A percentile compares a stretch with the other conserved stretches of the same genome.
phyloP scores from a whole-genome alignment of 2,329 filamentous ascomycete genomes.

The Tolypocladium nubicola region DNA sequence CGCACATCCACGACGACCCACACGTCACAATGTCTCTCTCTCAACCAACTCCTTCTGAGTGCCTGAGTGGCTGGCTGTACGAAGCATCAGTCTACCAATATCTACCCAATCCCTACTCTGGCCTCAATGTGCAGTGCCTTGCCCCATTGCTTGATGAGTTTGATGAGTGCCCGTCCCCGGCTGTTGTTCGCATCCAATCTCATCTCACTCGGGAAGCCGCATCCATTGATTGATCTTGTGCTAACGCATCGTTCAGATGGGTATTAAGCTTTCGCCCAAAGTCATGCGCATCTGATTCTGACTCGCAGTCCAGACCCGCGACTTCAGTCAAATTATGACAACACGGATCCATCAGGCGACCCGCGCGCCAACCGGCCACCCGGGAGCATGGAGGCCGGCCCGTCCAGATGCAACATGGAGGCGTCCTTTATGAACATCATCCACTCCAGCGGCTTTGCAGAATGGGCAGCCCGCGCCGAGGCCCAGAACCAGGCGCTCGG shows the following conservation, averaged over 20 bases:
- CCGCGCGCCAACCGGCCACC: not conserved
- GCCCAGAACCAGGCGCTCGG: constrained; percentile 1
- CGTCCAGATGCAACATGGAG: constrained; percentile 6
- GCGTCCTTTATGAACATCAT: constrained; percentile 5
- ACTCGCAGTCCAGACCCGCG: not conserved
- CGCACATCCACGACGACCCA: not conserved
- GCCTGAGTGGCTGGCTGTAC: not conserved
- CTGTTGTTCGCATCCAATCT: no score
- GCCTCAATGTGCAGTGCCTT: no score
- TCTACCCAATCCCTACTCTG: no score
- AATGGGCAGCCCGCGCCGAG: constrained; percentile 7
- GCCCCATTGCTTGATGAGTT: not conserved
- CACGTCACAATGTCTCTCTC: not conserved
- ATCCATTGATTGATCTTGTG: not conserved
- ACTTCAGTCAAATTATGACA: not conserved
- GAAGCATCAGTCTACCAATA: not conserved
- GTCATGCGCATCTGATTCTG: not conserved
- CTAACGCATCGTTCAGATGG: not conserved
- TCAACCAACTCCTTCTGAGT: not conserved
- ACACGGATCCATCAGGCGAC: not conserved
- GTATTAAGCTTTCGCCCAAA: not conserved
- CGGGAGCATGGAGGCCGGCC: constrained; percentile 4
- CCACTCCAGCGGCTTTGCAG: constrained; percentile 4
- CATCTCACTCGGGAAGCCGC: not conserved
- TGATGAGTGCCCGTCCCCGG: no score